Evolutionary conservation across 495 filamentous ascomycete genomes (phyloP).

Genomic region (Aspergillus sparsus): DNA sequence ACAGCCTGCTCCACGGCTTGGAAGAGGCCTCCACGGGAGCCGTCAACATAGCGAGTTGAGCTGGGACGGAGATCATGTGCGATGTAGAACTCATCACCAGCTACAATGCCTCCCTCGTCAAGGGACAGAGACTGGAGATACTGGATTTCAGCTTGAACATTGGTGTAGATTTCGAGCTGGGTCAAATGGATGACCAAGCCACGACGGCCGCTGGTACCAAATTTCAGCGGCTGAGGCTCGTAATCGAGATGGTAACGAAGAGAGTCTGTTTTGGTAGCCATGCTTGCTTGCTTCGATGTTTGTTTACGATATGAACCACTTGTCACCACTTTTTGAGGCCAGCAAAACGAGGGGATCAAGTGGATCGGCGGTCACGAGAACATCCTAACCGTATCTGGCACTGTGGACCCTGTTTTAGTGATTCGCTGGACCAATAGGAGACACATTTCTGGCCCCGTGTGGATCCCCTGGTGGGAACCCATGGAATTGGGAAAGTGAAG

Average conservation of each 20-base stretch:
- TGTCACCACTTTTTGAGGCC: too few relatives aligned
- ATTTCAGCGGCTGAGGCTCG: slow-evolving; percentile 28
- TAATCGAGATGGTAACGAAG: slow-evolving; percentile 25
- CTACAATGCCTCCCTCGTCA: slow-evolving; percentile 26
- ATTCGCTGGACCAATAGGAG: too few relatives aligned
- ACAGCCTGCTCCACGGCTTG: slow-evolving; percentile 31
- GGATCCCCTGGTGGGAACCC: too few relatives aligned
- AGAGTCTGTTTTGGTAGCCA: background rate
- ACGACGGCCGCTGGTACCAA: slow-evolving; percentile 34
- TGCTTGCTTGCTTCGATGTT: too few relatives aligned
- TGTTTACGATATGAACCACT: too few relatives aligned
- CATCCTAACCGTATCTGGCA: too few relatives aligned
- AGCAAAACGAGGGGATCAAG: too few relatives aligned
- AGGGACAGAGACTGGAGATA: slow-evolving; percentile 29
- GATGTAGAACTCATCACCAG: slow-evolving; percentile 34
- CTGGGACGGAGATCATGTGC: slow-evolving; percentile 34
- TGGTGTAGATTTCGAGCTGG: slow-evolving; percentile 34
- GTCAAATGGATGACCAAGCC: slow-evolving; percentile 30
- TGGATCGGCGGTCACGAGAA: too few relatives aligned
- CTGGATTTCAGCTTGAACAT: slow-evolving; percentile 29
- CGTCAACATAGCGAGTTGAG: slow-evolving; percentile 31
- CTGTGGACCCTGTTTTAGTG: too few relatives aligned
- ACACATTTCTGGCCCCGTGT: too few relatives aligned
- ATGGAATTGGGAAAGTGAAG: too few relatives aligned
- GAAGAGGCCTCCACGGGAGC: slow-evolving; percentile 28